Conservation (phyloP, 1,139 yeast genomes). For the Pichia sp. region DNA sequence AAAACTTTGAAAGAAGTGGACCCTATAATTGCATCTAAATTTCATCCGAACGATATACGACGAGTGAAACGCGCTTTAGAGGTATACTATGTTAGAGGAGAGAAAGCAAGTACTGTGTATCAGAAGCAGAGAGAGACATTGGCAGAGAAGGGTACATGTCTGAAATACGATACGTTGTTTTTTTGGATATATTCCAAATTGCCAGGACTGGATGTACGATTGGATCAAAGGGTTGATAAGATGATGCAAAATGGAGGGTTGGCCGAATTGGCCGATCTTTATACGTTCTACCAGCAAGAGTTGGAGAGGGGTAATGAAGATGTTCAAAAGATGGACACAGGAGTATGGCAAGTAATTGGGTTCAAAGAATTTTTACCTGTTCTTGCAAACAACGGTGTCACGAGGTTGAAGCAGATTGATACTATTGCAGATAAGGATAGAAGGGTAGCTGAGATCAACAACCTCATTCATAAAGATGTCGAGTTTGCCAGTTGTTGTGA, state of each 20-base stretch:
- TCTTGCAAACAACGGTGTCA: constrained; percentile 35
- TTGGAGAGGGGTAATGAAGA: constrained; percentile 34
- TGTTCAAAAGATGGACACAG: constrained; percentile 56
- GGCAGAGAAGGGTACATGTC: constrained; percentile 38
- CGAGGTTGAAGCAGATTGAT: constrained; percentile 14
- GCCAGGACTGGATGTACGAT: constrained; percentile 50
- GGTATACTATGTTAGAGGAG: constrained; percentile 64
- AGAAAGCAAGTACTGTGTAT: constrained; percentile 68
- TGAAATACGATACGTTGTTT: constrained; percentile 63
- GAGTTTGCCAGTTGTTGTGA: constrained; percentile 51
- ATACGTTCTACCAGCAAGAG: constrained; percentile 35
- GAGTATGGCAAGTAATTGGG: constrained; percentile 95
- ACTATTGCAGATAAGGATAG: not conserved
- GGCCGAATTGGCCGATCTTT: constrained; percentile 61
- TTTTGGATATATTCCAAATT: constrained; percentile 85
- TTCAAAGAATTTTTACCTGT: constrained; percentile 90
- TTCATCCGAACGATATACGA: constrained; percentile 87
- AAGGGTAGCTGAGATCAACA: not conserved
- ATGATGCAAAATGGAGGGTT: constrained; percentile 73
- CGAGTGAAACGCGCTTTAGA: constrained; percentile 78
- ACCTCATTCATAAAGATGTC: constrained; percentile 15
- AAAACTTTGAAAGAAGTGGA: constrained; percentile 50
- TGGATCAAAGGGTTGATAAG: constrained; percentile 75
- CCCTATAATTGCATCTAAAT: constrained; percentile 70
- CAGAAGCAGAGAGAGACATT: constrained; percentile 45